A percentile compares a stretch with the other conserved stretches of the same genome.
These are phyloP conservation scores for Trichosporon sp. DNA, from an alignment of 1,284 basidiomycete species.

Conservation along the genomic window DNA sequence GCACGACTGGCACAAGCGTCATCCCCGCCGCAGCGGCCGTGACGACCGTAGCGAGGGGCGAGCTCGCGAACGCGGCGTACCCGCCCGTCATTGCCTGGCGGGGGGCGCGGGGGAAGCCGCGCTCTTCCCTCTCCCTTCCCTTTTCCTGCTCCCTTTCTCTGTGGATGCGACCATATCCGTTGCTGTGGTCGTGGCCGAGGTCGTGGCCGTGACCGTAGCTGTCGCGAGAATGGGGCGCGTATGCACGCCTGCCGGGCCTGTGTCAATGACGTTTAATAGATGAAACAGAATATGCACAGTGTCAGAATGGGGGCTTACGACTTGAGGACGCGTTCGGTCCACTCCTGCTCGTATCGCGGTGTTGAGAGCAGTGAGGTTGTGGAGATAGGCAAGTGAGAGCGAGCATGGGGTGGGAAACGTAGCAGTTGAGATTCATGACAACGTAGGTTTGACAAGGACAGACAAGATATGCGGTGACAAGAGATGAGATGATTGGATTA, in stretches of 20 bases:
- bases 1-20: background rate
- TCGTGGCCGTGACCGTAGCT: background rate
- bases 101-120: background rate
- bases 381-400: background rate
- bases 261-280: background rate
- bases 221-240: background rate
- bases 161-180: no score
- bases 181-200: no score
- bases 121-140: background rate
- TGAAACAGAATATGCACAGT: background rate
- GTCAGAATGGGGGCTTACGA: constrained; percentile 4
- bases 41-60: background rate
- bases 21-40: background rate
- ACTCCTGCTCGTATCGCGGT: background rate
- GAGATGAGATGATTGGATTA: background rate
- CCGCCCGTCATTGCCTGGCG: background rate
- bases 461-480: constrained; percentile 1
- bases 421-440: background rate
- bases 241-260: background rate
- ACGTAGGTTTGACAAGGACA: constrained; percentile 5
- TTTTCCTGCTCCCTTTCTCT: background rate
- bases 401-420: background rate
- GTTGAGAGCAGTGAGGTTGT: background rate
- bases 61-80: background rate
- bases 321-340: constrained; percentile 7